Percentiles rank a stretch among this genome's conserved stretches.
Conservation (phyloP, 768 basidiomycete species). For the Piloderma croceum region DNA sequence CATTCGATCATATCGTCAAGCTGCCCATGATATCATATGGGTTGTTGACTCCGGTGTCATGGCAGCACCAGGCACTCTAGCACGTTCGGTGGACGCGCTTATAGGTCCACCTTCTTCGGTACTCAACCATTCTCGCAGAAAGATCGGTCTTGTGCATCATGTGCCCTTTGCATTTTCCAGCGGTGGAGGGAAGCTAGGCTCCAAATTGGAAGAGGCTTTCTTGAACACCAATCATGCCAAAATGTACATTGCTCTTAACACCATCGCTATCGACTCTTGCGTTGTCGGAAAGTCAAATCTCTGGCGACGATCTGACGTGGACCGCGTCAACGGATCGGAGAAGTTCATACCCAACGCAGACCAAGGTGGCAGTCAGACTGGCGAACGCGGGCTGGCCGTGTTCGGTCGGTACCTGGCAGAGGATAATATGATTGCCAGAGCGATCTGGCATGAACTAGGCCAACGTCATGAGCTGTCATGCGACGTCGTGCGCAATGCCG, state of each 20-base stretch:
- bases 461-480: conserved; percentile 85
- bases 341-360: conserved; percentile 35
- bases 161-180: conserved; percentile 83
- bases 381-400: conserved; percentile 56
- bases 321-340: conserved; percentile 63
- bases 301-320: conserved; percentile 85
- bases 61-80: conserved; percentile 70
- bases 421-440: conserved; percentile 93
- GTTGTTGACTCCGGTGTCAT: conserved; percentile 94
- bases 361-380: conserved; percentile 12
- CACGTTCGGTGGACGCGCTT: conserved; percentile 79
- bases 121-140: conserved; percentile 24
- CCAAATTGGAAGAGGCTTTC: conserved; percentile 87
- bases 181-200: conserved; percentile 62
- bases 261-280: conserved; percentile 85
- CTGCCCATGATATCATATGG: conserved; percentile 88
- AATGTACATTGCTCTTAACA: conserved; percentile 95
- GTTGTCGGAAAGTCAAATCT: conserved; percentile 96
- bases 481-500: conserved; percentile 83
- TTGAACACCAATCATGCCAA: conserved; percentile 97
- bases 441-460: conserved; percentile 90
- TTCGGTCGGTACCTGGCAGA: conserved; percentile 92
- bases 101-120: conserved; percentile 35
- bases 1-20: conserved; percentile 73
- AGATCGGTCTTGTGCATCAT: conserved; percentile 88